Evolutionary conservation across 169 alveolate genomes (phyloP), one percentile per base, ranked within the genome.

Genomic region (Plasmodium cynomolgi): DNA sequence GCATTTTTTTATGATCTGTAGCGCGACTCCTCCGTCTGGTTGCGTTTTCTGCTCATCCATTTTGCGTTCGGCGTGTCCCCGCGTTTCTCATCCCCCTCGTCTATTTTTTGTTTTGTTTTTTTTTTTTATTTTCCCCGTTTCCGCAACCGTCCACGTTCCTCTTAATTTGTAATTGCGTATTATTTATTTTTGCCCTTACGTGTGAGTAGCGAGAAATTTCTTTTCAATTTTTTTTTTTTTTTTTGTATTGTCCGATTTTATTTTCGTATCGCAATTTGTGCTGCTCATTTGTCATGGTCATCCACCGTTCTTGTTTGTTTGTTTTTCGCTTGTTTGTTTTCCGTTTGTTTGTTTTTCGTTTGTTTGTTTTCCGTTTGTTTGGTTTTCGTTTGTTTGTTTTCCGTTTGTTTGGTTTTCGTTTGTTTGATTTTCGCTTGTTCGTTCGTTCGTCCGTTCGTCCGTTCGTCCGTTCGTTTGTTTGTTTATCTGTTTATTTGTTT

Each of bases 141-240:
- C 77, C 31, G 31, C 77, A 26, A 68, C 31, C 37, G 41, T 68
- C 31, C 77, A 26, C 77, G 31, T 68, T 68, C 37, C 77, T 20
- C 77, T 68, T 68, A 29, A 23, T 68, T 54, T 81, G 37, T n/a
- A 81, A 81, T 54, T n/a, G 37, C 20, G 17, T 44, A 23, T 13
- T 81, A 5, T n/a, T n/a, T n/a, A 29, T 50, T 41, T 81, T 81
- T 81, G 79, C 33, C 79, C 62, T 54, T 54, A 5, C 6, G 23
- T 20, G 26, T 37, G 26, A 50, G 74, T 23, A 29, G 88, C 77
- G 50, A 81, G 47, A 81, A 50, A 54, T 54, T 81, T 81, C 88
- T 81, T 50, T 54, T 50, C 41, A 17, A 6, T 58, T 81, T 23
- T 41, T 50, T 39, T 23, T 7, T 23, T 47, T 81, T 81, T 81